Base-by-base conservation (phyloP, 768 basidiomycete species). In the Vararia minispora region DNA sequence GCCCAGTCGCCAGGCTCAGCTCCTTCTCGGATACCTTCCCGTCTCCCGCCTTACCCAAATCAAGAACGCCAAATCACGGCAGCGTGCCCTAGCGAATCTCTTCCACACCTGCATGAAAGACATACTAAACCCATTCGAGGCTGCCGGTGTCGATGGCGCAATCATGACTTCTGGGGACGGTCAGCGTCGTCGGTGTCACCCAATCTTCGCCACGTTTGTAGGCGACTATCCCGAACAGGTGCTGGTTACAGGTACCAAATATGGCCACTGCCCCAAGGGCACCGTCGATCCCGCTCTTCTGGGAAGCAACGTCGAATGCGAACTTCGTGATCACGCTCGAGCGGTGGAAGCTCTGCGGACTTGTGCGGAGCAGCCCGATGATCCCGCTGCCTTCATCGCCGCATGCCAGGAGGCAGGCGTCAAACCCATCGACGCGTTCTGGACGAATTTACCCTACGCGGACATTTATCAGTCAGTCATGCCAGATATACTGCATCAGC, bases 21-120 rank as follows among this genome's bases (percentile, higher is more conserved):
- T 58, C 8, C 47, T 60, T 0, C 25, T 61, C 13, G 58, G 52
- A 3, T 59, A 57, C 37, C 42, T 61, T n/a, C 57, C 59, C 3
- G 24, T 44, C 2, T 24, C 43, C 1, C 27, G 33, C 0, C 43
- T 53, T 2, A 28, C 37, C 3, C 50, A 53, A 33, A 37, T 51
- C 20, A 17, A 21, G 0, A 42, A 41, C 28, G 29, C 32, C 6
- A 12, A 10, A 12, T 2, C 13, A 11, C n/a, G 33, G 1, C 22
- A 36, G 6, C 31, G 47, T 2, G 40, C 44, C 1, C 40, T 33
- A 14, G 35, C 30, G 12, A 29, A 56, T 30, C 38, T 58, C 11
- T 56, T 49, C 23, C 57, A 58, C 37, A 46, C 42, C 0, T 51
- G 43, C 35, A 39, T 58, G 39, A 2, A 31, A 1, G 12, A 23